Percentiles rank a stretch among this genome's conserved stretches.
phyloP scores from a whole-genome alignment of 192 early-diverging fungal genomes.

The Backusella parvicylindrica region DNA sequence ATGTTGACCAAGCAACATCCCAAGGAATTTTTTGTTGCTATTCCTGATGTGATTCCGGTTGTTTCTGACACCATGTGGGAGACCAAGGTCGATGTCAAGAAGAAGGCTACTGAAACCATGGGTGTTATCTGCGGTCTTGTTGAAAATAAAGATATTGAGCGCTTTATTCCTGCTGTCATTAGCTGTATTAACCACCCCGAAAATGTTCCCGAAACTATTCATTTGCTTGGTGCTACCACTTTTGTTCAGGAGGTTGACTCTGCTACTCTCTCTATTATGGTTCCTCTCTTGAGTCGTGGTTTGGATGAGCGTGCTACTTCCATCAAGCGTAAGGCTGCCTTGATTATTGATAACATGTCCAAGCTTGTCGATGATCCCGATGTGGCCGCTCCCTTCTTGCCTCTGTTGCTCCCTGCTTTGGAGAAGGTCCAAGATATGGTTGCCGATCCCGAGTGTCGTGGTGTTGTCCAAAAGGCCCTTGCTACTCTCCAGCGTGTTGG shows the following conservation, averaged over 20 bases:
- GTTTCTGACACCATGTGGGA: slow-evolving; percentile 80
- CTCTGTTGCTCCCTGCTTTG: slow-evolving; percentile 71
- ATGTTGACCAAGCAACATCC: slow-evolving; percentile 43
- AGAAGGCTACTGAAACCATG: slow-evolving; percentile 65
- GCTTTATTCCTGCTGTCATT: slow-evolving; percentile 74
- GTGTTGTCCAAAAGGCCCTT: slow-evolving; percentile 63
- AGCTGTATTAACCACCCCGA: slow-evolving; percentile 73
- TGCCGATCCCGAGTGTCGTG: slow-evolving; percentile 77
- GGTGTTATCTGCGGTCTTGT: slow-evolving; percentile 64
- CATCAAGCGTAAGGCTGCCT: slow-evolving; percentile 69
- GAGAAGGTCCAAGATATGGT: slow-evolving; percentile 73
- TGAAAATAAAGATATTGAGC: slow-evolving; percentile 78
- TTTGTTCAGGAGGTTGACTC: slow-evolving; percentile 76
- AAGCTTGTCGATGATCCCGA: slow-evolving; percentile 83
- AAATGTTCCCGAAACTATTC: slow-evolving; percentile 74
- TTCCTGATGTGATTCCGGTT: slow-evolving; percentile 65
- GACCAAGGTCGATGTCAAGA: slow-evolving; percentile 71
- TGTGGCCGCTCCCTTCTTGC: slow-evolving; percentile 78
- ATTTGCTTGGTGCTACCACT: slow-evolving; percentile 75
- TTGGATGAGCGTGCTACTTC: slow-evolving; percentile 66
- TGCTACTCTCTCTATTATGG: slow-evolving; percentile 79
- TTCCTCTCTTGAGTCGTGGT: slow-evolving; percentile 71
- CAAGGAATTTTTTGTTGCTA: slow-evolving; percentile 45
- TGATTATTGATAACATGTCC: slow-evolving; percentile 91
- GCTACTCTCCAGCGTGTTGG: slow-evolving; percentile 69